These are phyloP conservation scores for Globisporangium orthogonon DNA, from an alignment of 352 stramenopile species.

Conservation along the genomic window DNA sequence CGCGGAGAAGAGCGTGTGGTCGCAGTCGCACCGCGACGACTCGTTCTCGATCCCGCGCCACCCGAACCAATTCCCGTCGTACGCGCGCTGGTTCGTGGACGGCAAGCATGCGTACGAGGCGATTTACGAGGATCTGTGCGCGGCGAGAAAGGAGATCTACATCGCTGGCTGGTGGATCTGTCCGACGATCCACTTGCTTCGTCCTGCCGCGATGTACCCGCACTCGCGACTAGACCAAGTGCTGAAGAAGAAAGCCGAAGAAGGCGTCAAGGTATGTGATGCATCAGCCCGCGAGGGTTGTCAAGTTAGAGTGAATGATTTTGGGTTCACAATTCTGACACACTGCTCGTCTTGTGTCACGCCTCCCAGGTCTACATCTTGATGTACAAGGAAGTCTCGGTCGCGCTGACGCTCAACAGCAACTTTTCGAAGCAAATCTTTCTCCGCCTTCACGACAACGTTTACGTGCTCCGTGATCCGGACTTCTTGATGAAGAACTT, in stretches of 20 bases:
- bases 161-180: conserved; percentile 90
- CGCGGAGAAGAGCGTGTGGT: conserved; percentile 65
- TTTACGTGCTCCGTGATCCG: conserved; percentile 86
- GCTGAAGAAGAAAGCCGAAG: conserved; percentile 64
- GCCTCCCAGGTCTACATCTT: conserved; percentile 74
- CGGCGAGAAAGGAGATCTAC: conserved; percentile 84
- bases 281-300: not conserved
- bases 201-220: conserved; percentile 46
- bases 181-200: conserved; percentile 75
- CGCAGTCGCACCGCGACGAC: conserved; percentile 69
- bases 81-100: conserved; percentile 80
- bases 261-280: conserved; percentile 50
- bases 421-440: conserved; percentile 74
- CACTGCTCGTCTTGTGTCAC: not conserved
- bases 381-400: conserved; percentile 88
- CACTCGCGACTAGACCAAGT: conserved; percentile 61
- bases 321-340: not conserved
- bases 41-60: conserved; percentile 75
- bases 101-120: conserved; percentile 66
- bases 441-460: conserved; percentile 60
- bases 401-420: conserved; percentile 82
- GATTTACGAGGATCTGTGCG: conserved; percentile 60
- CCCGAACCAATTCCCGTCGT: conserved; percentile 50
- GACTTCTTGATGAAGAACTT: conserved; percentile 87
- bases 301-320: not conserved